Percentiles rank a stretch among this genome's conserved stretches.
These are phyloP conservation scores for Trichoderma atrobrunneum DNA, from an alignment of 2,329 filamentous ascomycete genomes.

Conservation along the genomic window DNA sequence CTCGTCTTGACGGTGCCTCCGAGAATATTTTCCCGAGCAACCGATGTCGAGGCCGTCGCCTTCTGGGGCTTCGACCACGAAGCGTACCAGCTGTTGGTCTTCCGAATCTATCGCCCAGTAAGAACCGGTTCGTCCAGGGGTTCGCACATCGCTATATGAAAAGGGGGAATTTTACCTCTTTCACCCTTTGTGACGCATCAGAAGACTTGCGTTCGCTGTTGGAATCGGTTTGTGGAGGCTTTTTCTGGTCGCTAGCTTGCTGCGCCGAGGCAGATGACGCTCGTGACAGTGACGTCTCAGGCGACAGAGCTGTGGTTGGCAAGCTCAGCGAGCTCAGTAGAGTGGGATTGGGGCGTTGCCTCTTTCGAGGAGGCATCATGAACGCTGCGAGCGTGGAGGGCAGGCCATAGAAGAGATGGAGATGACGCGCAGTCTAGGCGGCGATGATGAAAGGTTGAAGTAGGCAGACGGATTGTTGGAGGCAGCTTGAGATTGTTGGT, in stretches of 20 bases:
- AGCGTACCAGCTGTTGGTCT: constrained; percentile 60
- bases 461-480: not conserved
- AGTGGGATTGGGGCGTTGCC: constrained; percentile 31
- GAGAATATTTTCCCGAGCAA: constrained; percentile 60
- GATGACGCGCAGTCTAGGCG: not conserved
- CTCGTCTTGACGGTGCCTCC: constrained; percentile 51
- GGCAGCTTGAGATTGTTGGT: not conserved
- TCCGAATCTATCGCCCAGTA: constrained; percentile 42
- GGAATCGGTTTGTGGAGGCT: constrained; percentile 5
- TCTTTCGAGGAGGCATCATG: constrained; percentile 36
- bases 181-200: constrained; percentile 6
- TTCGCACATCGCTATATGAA: not conserved
- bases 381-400: not conserved
- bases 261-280: constrained; percentile 18
- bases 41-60: constrained; percentile 56
- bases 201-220: constrained; percentile 13
- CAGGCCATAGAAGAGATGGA: not conserved
- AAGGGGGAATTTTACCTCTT: not conserved
- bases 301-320: constrained; percentile 24
- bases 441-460: not conserved
- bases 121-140: not conserved
- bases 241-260: constrained; percentile 7
- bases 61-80: constrained; percentile 58
- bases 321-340: constrained; percentile 23
- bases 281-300: constrained; percentile 22